Evolutionary conservation across 306 rosid genomes (phyloP).

Genomic region (Psophocarpus tetragonolobus): DNA sequence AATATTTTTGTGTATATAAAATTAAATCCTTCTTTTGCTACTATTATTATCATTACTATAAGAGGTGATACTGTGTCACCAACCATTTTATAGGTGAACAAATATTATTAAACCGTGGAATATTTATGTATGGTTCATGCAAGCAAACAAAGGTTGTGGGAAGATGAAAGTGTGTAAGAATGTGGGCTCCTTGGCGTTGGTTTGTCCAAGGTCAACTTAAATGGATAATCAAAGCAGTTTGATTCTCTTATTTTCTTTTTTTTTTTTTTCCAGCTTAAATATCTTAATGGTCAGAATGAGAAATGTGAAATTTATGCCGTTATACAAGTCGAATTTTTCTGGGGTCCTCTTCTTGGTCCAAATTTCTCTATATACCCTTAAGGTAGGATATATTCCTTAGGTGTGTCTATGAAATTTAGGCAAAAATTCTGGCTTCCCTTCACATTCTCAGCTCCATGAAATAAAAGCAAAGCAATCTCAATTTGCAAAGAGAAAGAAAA

Average conservation of each 20-base stretch:
- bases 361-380: not conserved
- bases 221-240: conserved; percentile 39
- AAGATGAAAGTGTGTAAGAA: conserved; percentile 29
- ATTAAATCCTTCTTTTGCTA: conserved; percentile 20
- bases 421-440: conserved; percentile 11
- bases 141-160: conserved; percentile 18
- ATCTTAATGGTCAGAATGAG: conserved; percentile 24
- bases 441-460: not conserved
- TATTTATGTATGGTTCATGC: conserved; percentile 35
- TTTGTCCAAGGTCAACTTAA: conserved; percentile 48
- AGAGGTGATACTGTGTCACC: conserved; percentile 37
- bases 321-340: conserved; percentile 29
- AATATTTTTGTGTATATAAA: conserved; percentile 41
- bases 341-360: not conserved
- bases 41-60: conserved; percentile 20
- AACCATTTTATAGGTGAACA: conserved; percentile 30
- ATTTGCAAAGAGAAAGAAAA: conserved; percentile 20
- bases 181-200: conserved; percentile 41
- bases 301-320: conserved; percentile 24
- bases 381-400: conserved; percentile 42
- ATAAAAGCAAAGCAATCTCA: conserved; percentile 19
- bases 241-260: conserved; percentile 31
- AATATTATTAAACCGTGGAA: conserved; percentile 30
- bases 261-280: not conserved
- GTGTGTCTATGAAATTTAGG: conserved; percentile 1